These are phyloP conservation scores for Chenopodium berlandieri DNA, from an alignment of 148 eudicot genomes.

Conservation along the genomic window DNA sequence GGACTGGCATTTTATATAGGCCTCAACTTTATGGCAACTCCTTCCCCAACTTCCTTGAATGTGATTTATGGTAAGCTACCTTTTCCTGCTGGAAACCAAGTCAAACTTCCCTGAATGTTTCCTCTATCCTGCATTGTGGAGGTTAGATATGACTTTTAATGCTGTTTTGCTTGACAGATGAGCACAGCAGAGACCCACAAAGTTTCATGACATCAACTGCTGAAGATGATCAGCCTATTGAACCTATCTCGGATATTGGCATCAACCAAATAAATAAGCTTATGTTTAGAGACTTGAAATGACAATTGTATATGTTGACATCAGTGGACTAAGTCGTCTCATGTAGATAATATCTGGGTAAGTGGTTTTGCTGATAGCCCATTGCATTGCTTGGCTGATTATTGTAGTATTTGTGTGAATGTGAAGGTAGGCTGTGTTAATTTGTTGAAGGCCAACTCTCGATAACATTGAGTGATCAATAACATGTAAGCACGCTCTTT, in stretches of 20 bases:
- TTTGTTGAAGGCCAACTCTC: background rate
- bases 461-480: background rate
- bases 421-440: background rate
- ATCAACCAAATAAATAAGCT: conserved; percentile 58
- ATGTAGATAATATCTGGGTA: background rate
- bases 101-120: background rate
- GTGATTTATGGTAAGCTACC: conserved; percentile 60
- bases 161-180: conserved; percentile 47
- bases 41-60: conserved; percentile 74
- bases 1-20: conserved; percentile 74
- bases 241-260: conserved; percentile 77
- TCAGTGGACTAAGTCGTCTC: background rate
- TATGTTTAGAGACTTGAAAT: conserved; percentile 50
- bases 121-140: background rate
- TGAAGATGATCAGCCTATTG: conserved; percentile 70
- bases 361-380: background rate
- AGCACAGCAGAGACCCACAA: conserved; percentile 65
- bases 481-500: background rate
- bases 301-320: conserved; percentile 13
- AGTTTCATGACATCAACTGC: conserved; percentile 23
- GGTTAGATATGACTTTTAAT: background rate
- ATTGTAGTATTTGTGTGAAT: background rate
- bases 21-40: conserved; percentile 78
- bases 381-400: background rate
- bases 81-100: background rate